Conservation (phyloP, 306 rosid genomes). For the Dryas alaskensis region DNA sequence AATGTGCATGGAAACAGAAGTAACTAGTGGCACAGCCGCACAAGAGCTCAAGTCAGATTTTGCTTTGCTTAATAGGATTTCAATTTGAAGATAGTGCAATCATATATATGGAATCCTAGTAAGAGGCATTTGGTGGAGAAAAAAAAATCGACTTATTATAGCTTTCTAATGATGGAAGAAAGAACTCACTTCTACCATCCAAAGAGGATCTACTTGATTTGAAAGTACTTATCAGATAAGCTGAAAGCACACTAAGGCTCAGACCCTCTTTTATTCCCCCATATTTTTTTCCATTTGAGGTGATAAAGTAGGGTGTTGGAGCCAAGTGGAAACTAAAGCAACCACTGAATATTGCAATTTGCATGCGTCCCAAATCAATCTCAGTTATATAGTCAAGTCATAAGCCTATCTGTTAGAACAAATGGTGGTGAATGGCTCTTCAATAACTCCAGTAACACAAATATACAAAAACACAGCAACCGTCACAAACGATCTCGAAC, state of each 20-base stretch:
- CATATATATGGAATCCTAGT: constrained; percentile 29
- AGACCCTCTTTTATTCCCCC: constrained; percentile 1
- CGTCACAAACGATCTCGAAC: too few relatives aligned
- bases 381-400: not conserved
- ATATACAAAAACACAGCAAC: too few relatives aligned
- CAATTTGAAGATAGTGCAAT: not conserved
- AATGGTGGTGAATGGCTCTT: too few relatives aligned
- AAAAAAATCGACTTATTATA: constrained; percentile 4
- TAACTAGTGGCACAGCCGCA: not conserved
- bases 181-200: constrained; percentile 23
- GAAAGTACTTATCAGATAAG: not conserved
- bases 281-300: not conserved
- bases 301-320: constrained; percentile 14
- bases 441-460: too few relatives aligned
- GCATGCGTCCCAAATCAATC: constrained; percentile 9
- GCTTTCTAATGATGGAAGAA: constrained; percentile 15
- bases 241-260: not conserved
- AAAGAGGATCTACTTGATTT: constrained; percentile 23
- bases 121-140: constrained; percentile 15
- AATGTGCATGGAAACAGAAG: not conserved
- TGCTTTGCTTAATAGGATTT: not conserved
- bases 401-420: not conserved
- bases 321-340: constrained; percentile 11
- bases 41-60: not conserved
- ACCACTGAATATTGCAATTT: constrained; percentile 19